A percentile compares a stretch with the other conserved stretches of the same genome.
phyloP scores from a whole-genome alignment of 2,329 filamentous ascomycete genomes.

The Pleomassaria siparia region DNA sequence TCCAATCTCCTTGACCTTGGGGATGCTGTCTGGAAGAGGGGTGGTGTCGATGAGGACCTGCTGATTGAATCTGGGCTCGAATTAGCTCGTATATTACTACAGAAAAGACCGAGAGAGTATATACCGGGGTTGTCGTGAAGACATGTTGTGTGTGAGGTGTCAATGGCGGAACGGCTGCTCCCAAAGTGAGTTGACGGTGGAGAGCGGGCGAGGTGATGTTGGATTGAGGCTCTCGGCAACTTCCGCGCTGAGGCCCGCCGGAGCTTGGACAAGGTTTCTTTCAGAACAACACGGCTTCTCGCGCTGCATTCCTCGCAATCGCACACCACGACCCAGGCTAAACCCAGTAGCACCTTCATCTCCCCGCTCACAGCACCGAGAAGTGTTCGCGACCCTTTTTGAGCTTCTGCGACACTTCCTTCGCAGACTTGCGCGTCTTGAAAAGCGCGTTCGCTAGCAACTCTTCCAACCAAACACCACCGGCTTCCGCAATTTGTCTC shows the following conservation, averaged over 20 bases:
- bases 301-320: not conserved
- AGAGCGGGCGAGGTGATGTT: slow-evolving; percentile 20
- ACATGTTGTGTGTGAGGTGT: slow-evolving; percentile 54
- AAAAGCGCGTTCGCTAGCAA: not conserved
- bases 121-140: slow-evolving; percentile 62
- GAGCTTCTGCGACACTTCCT: not conserved
- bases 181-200: slow-evolving; percentile 13
- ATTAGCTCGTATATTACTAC: slow-evolving; percentile 21
- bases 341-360: not conserved
- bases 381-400: not conserved
- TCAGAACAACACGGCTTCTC: not conserved
- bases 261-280: slow-evolving; percentile 1
- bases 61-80: slow-evolving; percentile 80
- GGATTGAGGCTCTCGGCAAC: slow-evolving; percentile 16
- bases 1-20: slow-evolving; percentile 90
- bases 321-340: not conserved
- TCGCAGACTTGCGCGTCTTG: not conserved
- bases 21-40: slow-evolving; percentile 87
- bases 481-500: not conserved
- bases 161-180: slow-evolving; percentile 41
- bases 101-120: slow-evolving; percentile 17
- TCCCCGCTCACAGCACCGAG: not conserved
- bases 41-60: slow-evolving; percentile 92
- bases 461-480: not conserved
- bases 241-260: not conserved